Evolutionary conservation across 2,329 filamentous ascomycete species (phyloP).

Genomic region (Trichoderma arundinaceum): DNA sequence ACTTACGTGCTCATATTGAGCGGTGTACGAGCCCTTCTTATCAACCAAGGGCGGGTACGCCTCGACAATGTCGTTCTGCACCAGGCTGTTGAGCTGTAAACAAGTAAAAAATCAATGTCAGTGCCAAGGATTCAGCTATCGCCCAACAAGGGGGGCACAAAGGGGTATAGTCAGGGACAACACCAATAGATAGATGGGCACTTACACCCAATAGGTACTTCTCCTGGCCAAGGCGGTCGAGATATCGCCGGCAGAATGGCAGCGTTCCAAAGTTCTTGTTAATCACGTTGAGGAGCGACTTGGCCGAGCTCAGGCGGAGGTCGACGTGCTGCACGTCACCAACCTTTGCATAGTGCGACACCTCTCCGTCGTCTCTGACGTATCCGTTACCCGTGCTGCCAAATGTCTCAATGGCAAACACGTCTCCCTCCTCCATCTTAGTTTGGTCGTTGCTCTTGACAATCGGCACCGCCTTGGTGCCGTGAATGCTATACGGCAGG

Average conservation of each 20-base stretch:
- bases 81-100: slow-evolving; percentile 79
- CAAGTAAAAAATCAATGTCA: slow-evolving; percentile 9
- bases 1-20: slow-evolving; percentile 92
- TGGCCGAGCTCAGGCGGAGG: slow-evolving; percentile 79
- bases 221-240: slow-evolving; percentile 91
- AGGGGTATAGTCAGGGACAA: slow-evolving; percentile 36
- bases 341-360: slow-evolving; percentile 84
- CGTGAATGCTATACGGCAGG: slow-evolving; percentile 86
- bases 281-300: slow-evolving; percentile 84
- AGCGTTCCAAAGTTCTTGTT: slow-evolving; percentile 96
- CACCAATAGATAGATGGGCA: not conserved
- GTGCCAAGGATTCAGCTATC: not conserved
- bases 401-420: slow-evolving; percentile 95
- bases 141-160: not conserved
- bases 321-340: slow-evolving; percentile 76
- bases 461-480: slow-evolving; percentile 90
- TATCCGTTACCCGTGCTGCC: slow-evolving; percentile 90
- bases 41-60: slow-evolving; percentile 88
- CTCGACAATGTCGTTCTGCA: slow-evolving; percentile 82
- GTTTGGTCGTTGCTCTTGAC: slow-evolving; percentile 86
- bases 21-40: slow-evolving; percentile 92
- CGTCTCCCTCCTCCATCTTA: slow-evolving; percentile 97
- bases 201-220: slow-evolving; percentile 89
- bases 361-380: slow-evolving; percentile 86
- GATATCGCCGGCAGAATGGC: slow-evolving; percentile 87